Percentiles rank a stretch among this genome's conserved stretches.
These are phyloP conservation scores for Didymella exigua DNA, from an alignment of 2,329 filamentous ascomycete genomes.

Conservation along the genomic window DNA sequence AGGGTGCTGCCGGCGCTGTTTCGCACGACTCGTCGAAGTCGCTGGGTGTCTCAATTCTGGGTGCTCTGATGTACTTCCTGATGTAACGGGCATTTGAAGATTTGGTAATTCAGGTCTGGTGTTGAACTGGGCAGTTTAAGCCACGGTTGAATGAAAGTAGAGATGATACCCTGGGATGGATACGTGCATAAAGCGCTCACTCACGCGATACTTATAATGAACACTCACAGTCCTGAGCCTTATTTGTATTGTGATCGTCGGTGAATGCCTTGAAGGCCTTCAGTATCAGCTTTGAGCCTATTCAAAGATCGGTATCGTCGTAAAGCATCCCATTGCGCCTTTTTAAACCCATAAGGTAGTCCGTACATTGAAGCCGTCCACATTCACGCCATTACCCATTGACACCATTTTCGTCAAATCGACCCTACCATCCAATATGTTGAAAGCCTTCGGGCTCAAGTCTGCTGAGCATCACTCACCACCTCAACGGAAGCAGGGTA, in stretches of 20 bases:
- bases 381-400: neutral
- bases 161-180: conserved; percentile 29
- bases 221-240: conserved; percentile 5
- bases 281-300: neutral
- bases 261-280: neutral
- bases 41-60: conserved; percentile 33
- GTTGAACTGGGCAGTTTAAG: neutral
- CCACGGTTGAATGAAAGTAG: conserved; percentile 12
- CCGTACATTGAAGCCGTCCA: neutral
- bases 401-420: neutral
- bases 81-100: neutral
- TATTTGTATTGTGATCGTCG: neutral
- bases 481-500: conserved; percentile 25
- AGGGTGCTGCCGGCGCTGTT: conserved; percentile 24
- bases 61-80: conserved; percentile 32
- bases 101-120: neutral
- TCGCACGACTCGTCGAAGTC: conserved; percentile 24
- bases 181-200: conserved; percentile 11
- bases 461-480: neutral
- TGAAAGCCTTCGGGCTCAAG: neutral
- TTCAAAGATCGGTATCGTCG: neutral
- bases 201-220: conserved; percentile 23
- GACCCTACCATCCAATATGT: neutral
- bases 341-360: neutral
- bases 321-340: neutral